A percentile compares a stretch with the other conserved stretches of the same genome.
Conservation (phyloP, 2,329 filamentous ascomycete genomes). For the Sclerotinia glacialis region DNA sequence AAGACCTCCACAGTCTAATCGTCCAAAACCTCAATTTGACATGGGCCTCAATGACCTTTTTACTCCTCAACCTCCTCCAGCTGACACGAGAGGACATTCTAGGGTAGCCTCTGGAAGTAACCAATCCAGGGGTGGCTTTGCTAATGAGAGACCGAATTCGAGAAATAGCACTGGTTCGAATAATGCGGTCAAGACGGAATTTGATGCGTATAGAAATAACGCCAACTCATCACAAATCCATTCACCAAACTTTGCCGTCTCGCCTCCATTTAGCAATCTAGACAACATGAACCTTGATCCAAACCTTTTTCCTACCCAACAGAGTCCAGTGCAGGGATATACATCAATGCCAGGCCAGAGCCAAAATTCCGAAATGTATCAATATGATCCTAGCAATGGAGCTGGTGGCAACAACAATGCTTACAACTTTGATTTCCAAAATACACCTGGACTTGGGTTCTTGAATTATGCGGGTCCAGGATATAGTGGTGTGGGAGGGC, state of each 20-base stretch:
- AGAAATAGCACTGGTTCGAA: slow-evolving; percentile 8
- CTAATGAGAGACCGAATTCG: background rate
- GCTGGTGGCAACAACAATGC: background rate
- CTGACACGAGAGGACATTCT: slow-evolving; percentile 2
- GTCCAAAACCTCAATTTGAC: slow-evolving; percentile 38
- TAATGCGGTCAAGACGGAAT: slow-evolving; percentile 26
- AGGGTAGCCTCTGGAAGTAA: background rate
- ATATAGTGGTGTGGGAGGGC: slow-evolving; percentile 25
- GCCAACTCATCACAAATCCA: slow-evolving; percentile 2
- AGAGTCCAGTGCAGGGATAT: background rate
- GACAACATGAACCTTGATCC: slow-evolving; percentile 18
- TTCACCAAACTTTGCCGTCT: slow-evolving; percentile 25
- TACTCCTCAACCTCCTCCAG: background rate
- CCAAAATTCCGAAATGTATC: slow-evolving; percentile 29
- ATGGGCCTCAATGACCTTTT: slow-evolving; percentile 40
- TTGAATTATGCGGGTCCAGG: slow-evolving; percentile 27
- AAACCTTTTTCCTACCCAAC: slow-evolving; percentile 24
- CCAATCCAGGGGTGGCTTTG: background rate
- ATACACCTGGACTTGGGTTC: slow-evolving; percentile 35
- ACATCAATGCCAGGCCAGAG: background rate
- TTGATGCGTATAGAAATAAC: slow-evolving; percentile 13
- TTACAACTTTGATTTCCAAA: slow-evolving; percentile 25
- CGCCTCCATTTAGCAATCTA: slow-evolving; percentile 26
- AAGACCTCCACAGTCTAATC: slow-evolving; percentile 21
- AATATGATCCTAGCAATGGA: slow-evolving; percentile 12